Evolutionary conservation across 2,329 filamentous ascomycete genomes (phyloP), one percentile per base, ranked within the genome.

Genomic region (Penicillium polonicum): DNA sequence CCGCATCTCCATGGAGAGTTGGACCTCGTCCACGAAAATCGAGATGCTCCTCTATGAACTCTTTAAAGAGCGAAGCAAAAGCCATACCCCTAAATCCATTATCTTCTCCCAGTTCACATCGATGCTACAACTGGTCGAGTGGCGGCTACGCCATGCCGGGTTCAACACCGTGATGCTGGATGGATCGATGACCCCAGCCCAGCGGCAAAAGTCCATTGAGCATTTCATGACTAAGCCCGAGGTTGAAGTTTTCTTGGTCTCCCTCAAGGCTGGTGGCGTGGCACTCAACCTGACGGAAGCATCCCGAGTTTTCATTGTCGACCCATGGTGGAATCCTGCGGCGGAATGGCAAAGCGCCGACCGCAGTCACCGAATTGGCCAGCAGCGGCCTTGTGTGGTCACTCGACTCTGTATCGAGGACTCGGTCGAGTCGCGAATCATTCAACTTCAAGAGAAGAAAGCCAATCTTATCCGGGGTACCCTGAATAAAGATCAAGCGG

Each of bases 301-400:
- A 0, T 96, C 91, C 2, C 84, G 91, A 48, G 94, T 99, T 10
- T 97, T 96, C 74, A 97, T 97, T 60, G 87, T 97, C 58, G 94
- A 99, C 69, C 94, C 94, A 82, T 97, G 94, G 94, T 99, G 94
- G 94, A 97, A 97, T 67, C 94, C 94, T n/a, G 92, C 92, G n/a
- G 93, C 93, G 0, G 94, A 99, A 78, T 99, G 94, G 94, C 94
- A 99, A 77, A 94, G 90, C 60, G 94, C 94, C 3, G 94, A 99
- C 73, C 85, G 90, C 63, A 92, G 89, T 70, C 94, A 97, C 76
- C 92, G 94, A 55, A 99, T 97, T 66, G 94, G 94, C 33, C 94
- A 99, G 79, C 90, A 88, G 46, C 89, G 94, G 8, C 93, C 93
- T 29, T 97, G 94, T 72, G 91, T 91, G 36, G 96, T 99, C 67